These are phyloP conservation scores for Aspergillus kassunensis DNA, from an alignment of 495 filamentous ascomycete species.

Conservation along the genomic window DNA sequence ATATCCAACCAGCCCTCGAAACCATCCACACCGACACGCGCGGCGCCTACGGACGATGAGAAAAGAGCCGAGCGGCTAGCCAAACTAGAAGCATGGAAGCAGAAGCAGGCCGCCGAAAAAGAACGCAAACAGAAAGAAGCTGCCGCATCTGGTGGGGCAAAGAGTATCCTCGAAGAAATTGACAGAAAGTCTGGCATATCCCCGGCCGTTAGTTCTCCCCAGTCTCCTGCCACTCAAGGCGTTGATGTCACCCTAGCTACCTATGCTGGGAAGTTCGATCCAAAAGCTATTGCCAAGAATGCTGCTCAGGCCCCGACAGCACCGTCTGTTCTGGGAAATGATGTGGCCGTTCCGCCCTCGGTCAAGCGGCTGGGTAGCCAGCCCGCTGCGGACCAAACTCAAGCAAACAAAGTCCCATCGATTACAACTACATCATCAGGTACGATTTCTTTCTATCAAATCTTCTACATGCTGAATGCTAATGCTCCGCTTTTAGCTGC, in stretches of 20 bases:
- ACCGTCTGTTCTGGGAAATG: slow-evolving; percentile 53
- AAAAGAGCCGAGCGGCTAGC: slow-evolving; percentile 81
- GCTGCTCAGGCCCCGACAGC: slow-evolving; percentile 44
- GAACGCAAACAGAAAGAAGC: slow-evolving; percentile 71
- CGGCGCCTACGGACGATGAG: slow-evolving; percentile 67
- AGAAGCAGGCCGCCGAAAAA: slow-evolving; percentile 76
- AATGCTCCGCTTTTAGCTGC: slow-evolving; percentile 24
- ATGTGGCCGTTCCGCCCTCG: slow-evolving; percentile 57
- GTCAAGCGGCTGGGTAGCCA: slow-evolving; percentile 45
- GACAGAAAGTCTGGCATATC: slow-evolving; percentile 63
- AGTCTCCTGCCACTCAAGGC: slow-evolving; percentile 48
- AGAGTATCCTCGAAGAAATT: slow-evolving; percentile 69
- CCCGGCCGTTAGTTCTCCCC: slow-evolving; percentile 50
- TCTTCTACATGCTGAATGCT: slow-evolving; percentile 5
- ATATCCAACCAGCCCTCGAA: slow-evolving; percentile 35
- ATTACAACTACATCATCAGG: slow-evolving; percentile 40
- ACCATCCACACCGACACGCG: slow-evolving; percentile 44
- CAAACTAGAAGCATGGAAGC: slow-evolving; percentile 87
- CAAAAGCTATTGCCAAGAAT: slow-evolving; percentile 78
- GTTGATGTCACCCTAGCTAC: slow-evolving; percentile 44
- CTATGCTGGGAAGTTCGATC: slow-evolving; percentile 82
- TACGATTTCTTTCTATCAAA: slow-evolving; percentile 21
- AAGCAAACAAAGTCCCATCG: slow-evolving; percentile 51
- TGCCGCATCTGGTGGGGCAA: slow-evolving; percentile 54
- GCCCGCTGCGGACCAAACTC: slow-evolving; percentile 41